Evolutionary conservation across 345 rosid species (phyloP).

Genomic region (Eutrema heterophyllum): DNA sequence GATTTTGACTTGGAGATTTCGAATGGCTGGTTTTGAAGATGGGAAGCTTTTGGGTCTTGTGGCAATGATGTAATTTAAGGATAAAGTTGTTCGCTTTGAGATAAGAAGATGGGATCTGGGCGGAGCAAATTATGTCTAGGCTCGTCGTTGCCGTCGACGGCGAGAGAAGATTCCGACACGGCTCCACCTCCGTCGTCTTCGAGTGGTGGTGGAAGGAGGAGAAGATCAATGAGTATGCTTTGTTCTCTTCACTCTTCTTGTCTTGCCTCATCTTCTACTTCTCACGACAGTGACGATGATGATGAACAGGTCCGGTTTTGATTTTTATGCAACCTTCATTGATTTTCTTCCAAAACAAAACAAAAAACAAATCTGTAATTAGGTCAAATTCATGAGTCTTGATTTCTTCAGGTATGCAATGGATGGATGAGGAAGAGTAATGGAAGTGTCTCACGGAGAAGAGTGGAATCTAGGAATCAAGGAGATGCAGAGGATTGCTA

Average conservation of each 20-base stretch:
- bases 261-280: conserved; percentile 60
- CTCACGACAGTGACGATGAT: conserved; percentile 35
- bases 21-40: background rate
- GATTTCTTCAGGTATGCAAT: conserved; percentile 36
- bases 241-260: conserved; percentile 68
- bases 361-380: background rate
- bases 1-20: conserved; percentile 10
- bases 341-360: background rate
- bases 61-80: conserved; percentile 21
- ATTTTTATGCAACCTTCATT: background rate
- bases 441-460: conserved; percentile 30
- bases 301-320: conserved; percentile 38
- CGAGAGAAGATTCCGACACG: background rate
- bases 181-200: conserved; percentile 15
- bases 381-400: background rate
- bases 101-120: conserved; percentile 66
- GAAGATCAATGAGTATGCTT: conserved; percentile 42
- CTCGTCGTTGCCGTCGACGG: conserved; percentile 28
- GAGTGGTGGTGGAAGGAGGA: conserved; percentile 34
- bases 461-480: conserved; percentile 21
- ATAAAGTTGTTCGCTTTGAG: conserved; percentile 7
- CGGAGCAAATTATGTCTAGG: conserved; percentile 55
- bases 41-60: background rate
- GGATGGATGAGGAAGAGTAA: conserved; percentile 36
- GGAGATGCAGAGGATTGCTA: conserved; percentile 41